Percentiles rank a stretch among this genome's conserved stretches.
phyloP scores from a whole-genome alignment of 768 basidiomycete species.

The Boletus reticulatus region DNA sequence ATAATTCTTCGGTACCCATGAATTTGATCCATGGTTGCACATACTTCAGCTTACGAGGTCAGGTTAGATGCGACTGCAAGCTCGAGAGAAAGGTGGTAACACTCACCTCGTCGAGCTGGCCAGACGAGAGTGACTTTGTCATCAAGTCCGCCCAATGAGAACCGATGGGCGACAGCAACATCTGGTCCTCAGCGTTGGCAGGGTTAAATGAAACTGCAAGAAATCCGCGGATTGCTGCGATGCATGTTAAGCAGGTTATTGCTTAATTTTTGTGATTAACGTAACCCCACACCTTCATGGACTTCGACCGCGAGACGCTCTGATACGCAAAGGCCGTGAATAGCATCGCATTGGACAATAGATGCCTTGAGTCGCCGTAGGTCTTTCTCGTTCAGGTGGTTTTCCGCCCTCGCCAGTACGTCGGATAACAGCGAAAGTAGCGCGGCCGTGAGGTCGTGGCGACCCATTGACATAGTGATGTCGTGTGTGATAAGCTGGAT shows the following conservation, averaged over 20 bases:
- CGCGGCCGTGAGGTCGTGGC: constrained; percentile 23
- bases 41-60: constrained; percentile 11
- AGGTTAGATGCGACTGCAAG: not conserved
- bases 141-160: constrained; percentile 39
- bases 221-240: constrained; percentile 42
- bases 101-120: constrained; percentile 12
- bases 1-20: constrained; percentile 41
- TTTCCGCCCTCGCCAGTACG: constrained; percentile 32
- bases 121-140: constrained; percentile 11
- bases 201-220: constrained; percentile 40
- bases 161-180: constrained; percentile 39
- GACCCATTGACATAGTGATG: constrained; percentile 20
- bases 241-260: not conserved
- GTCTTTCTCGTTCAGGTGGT: constrained; percentile 30
- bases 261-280: not conserved
- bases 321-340: constrained; percentile 37
- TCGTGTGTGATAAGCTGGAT: constrained; percentile 39
- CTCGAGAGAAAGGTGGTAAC: not conserved
- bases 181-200: constrained; percentile 35
- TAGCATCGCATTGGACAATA: constrained; percentile 32
- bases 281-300: constrained; percentile 33
- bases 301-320: constrained; percentile 22
- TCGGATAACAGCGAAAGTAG: constrained; percentile 41
- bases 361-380: constrained; percentile 39
- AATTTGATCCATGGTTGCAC: constrained; percentile 52